Evolutionary conservation across 2,329 filamentous ascomycete species (phyloP), one percentile per base, ranked within the genome.

Genomic region (Orbilia blumenaviensis): DNA sequence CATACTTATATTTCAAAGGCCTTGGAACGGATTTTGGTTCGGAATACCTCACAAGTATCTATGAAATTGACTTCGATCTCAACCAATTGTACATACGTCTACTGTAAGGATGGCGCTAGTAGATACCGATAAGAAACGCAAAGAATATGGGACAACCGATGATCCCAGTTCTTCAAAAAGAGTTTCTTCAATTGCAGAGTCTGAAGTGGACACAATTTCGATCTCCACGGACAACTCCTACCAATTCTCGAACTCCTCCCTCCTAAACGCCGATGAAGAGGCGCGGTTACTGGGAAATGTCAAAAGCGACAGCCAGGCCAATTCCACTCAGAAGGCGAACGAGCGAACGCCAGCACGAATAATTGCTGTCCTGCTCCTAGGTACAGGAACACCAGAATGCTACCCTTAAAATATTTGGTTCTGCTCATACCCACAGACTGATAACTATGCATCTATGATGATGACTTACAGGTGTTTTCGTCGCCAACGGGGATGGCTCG

Each of bases 401-500:
- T 32, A 21, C 5, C 25, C 32, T 46, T 18, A 10, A 12, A 2
- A 14, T 9, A 56, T 34, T 25, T 14, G 9, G 16, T 1, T 9
- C 16, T 25, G 27, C n/a, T n/a, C n/a, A n/a, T n/a, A n/a, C n/a
- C n/a, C n/a, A n/a, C n/a, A 8, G 12, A 21, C 46, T 54, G 27
- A 52, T n/a, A n/a, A n/a, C 9, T 9, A 18, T 50, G 32, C 2
- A 36, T 56, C n/a, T n/a, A 8, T 8, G 9, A 36, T 36, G n/a
- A 25, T 10, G 12, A 7, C 21, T 72, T 4, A 5, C 58, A 85
- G 88, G 88, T 9, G 88, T 90, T 12, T 91, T 92, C 78, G 87
- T 91, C 10, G 86, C 87, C 5, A 89, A 89, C 66, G 86, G 87
- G 14, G 91, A 93, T 79, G 83, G 84, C 0, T 89, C 88, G 0